These are phyloP conservation scores for Epicoccum nigrum DNA, from an alignment of 2,329 filamentous ascomycete species.

Conservation along the genomic window DNA sequence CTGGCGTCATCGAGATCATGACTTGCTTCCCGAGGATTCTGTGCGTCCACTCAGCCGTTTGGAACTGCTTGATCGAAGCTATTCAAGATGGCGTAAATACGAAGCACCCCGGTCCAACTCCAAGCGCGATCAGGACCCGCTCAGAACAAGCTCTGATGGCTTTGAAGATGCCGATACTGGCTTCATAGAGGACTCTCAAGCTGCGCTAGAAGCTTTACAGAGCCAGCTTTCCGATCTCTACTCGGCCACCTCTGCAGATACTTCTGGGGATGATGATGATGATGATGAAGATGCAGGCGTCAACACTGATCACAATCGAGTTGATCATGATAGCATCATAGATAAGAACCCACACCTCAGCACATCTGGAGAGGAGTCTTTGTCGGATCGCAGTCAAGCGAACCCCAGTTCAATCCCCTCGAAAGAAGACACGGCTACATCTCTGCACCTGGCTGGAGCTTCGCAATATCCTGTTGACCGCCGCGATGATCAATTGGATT, in stretches of 20 bases:
- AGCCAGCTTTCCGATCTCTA: slow-evolving; percentile 47
- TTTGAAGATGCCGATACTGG: slow-evolving; percentile 20
- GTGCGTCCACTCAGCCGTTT: slow-evolving; percentile 28
- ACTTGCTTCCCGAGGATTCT: slow-evolving; percentile 6
- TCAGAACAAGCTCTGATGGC: not conserved
- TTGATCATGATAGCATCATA: not conserved
- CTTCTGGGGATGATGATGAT: slow-evolving; percentile 25
- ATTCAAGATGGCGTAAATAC: slow-evolving; percentile 31
- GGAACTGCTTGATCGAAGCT: slow-evolving; percentile 34
- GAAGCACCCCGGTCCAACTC: slow-evolving; percentile 17
- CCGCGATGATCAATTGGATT: slow-evolving; percentile 3
- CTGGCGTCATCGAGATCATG: not conserved
- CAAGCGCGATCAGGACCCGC: not conserved
- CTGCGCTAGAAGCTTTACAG: slow-evolving; percentile 49
- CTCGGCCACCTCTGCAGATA: slow-evolving; percentile 30
- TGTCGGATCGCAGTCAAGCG: not conserved
- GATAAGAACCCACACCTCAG: not conserved
- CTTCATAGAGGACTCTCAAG: slow-evolving; percentile 53
- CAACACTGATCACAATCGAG: no score
- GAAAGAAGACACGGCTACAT: not conserved
- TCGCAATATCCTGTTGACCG: not conserved
- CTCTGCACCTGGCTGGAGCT: not conserved
- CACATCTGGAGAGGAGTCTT: no score
- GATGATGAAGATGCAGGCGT: not conserved
- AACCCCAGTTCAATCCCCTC: not conserved